phyloP scores from a whole-genome alignment of 2,329 filamentous ascomycete genomes.

The Fusarium sp. region DNA sequence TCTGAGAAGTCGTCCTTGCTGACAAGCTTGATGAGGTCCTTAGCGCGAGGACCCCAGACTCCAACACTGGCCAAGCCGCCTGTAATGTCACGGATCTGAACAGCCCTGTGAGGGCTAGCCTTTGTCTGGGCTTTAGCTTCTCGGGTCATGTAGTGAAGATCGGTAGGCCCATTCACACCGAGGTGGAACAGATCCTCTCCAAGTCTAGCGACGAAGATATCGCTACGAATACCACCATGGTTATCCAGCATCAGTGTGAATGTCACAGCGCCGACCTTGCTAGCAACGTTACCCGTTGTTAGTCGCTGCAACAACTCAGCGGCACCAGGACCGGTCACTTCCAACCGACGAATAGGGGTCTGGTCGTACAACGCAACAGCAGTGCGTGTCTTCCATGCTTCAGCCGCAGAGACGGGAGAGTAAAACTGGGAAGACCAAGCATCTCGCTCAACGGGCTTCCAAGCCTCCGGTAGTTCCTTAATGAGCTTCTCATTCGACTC shows the following conservation, averaged over 20 bases:
- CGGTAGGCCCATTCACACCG: constrained; percentile 68
- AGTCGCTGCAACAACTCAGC: constrained; percentile 68
- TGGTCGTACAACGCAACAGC: constrained; percentile 75
- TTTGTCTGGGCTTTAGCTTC: constrained; percentile 66
- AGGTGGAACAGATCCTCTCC: constrained; percentile 67
- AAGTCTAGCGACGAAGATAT: constrained; percentile 70
- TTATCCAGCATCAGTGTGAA: constrained; percentile 71
- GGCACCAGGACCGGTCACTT: constrained; percentile 71
- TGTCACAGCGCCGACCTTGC: constrained; percentile 64
- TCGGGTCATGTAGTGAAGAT: constrained; percentile 67
- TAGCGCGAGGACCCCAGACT: constrained; percentile 72
- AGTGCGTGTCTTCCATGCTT: constrained; percentile 76
- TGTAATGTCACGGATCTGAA: constrained; percentile 71
- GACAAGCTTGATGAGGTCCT: constrained; percentile 64
- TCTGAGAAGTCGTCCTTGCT: constrained; percentile 63
- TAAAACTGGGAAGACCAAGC: constrained; percentile 71
- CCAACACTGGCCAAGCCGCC: constrained; percentile 73
- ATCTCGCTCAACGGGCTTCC: constrained; percentile 70
- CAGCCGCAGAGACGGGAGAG: constrained; percentile 71
- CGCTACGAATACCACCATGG: constrained; percentile 68
- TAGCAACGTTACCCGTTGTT: constrained; percentile 65
- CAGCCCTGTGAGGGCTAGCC: constrained; percentile 58
- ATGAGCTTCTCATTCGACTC: constrained; percentile 69
- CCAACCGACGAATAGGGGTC: constrained; percentile 71
- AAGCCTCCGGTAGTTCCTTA: constrained; percentile 65